phyloP scores from a whole-genome alignment of 2,329 filamentous ascomycete genomes.

The Fusarium longipes region DNA sequence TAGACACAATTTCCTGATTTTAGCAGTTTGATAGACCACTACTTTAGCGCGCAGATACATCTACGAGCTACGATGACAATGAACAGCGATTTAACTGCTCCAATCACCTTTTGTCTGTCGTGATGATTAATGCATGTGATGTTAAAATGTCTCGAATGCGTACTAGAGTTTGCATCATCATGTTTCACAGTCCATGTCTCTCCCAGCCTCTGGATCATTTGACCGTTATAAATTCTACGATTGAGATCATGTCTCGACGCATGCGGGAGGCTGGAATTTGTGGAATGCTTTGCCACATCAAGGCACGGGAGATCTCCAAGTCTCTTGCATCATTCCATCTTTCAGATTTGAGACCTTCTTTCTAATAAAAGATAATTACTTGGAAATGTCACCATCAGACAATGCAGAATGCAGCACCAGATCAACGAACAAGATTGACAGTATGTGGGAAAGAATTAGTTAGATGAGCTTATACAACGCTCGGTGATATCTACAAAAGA shows the following conservation, averaged over 20 bases:
- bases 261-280: not conserved
- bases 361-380: not conserved
- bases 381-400: not conserved
- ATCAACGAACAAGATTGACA: not conserved
- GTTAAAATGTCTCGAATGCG: not conserved
- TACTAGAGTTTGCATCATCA: not conserved
- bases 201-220: not conserved
- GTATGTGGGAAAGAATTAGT: not conserved
- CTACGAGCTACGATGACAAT: conserved; percentile 46
- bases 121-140: not conserved
- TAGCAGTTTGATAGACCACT: conserved; percentile 33
- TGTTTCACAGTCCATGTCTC: not conserved
- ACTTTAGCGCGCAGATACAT: conserved; percentile 34
- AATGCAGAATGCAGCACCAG: not conserved
- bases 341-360: not conserved
- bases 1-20: conserved; percentile 33
- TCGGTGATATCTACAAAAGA: not conserved
- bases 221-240: not conserved
- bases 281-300: conserved; percentile 8
- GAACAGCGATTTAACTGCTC: conserved; percentile 30
- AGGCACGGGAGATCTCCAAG: not conserved
- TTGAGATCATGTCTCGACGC: conserved; percentile 4
- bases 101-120: not conserved
- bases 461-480: not conserved
- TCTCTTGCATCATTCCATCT: not conserved